Base-by-base conservation (phyloP, 2,329 filamentous ascomycete species). In the Sporothrix dimorphospora region DNA sequence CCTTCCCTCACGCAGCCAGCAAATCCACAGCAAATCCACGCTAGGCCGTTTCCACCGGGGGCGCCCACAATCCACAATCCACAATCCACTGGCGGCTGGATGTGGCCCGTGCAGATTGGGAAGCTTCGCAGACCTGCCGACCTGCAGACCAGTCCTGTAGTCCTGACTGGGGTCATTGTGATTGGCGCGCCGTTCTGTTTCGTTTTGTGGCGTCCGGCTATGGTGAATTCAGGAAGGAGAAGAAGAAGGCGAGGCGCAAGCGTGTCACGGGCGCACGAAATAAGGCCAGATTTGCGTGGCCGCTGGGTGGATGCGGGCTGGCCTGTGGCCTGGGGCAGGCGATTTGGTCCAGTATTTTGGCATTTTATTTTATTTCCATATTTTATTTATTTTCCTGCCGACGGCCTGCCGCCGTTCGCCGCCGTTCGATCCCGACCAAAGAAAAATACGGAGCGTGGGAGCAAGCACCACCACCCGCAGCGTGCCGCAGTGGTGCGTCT, bases 111-210 rank as follows among this genome's bases (percentile, higher is more conserved):
- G 70, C 70, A n/a, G n/a, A 49, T 34, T 14, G 24, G 30, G 45
- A 16, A 47, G 19, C 12, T 61, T 59, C 3, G 14, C 27, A 59
- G 65, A 53, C 19, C 6, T 27, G 14, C 30, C 40, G 47, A 47
- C 27, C 5, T 21, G 30, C 4, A 27, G 1, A 3, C 3, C 4
- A 45, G n/a, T 12, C 19, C 38, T 63, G 55, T 7, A 38, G 42
- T n/a, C 21, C 21, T 63, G 57, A 45, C 59, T 45, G 59, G 61
- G 49, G 70, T 49, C 49, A 27, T 30, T 65, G 38, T 66, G 47
- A 71, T 71, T 71, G 70, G 70, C 70, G 47, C 59, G 27, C 42
- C 45, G 61, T 66, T 66, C 47, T 71, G 70, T 71, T 57, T 71
- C 61, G 59, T 53, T 70, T 71, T 71, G 59, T 71, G 59, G 70